Conservation (phyloP, 1,284 basidiomycete species). For the Cutaneotrichosporon spelunceum region DNA sequence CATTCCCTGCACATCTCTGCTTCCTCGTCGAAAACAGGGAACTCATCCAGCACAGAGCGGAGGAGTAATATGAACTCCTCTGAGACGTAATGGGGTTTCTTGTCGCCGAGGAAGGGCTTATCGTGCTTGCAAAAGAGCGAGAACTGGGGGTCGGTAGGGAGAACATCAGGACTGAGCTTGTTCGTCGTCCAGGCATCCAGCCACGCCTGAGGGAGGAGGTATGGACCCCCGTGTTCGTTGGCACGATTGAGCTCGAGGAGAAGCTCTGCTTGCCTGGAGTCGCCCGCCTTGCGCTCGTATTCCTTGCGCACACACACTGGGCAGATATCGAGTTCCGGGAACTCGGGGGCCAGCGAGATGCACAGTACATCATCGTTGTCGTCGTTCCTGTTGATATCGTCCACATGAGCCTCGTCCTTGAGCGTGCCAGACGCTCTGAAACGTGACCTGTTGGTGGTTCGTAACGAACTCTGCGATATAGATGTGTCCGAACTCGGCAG, state of each 20-base stretch:
- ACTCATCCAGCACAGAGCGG: constrained; percentile 34
- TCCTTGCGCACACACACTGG: constrained; percentile 27
- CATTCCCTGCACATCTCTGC: constrained; percentile 26
- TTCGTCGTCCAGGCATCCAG: constrained; percentile 30
- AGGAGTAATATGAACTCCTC: constrained; percentile 21
- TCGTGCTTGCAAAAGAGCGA: constrained; percentile 39
- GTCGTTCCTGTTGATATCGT: background rate
- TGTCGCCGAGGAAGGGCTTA: constrained; percentile 10
- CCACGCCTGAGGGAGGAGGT: constrained; percentile 33
- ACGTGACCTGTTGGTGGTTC: too few species aligned
- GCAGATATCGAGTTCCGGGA: constrained; percentile 30
- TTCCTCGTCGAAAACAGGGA: constrained; percentile 20
- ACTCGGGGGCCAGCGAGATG: background rate
- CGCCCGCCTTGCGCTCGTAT: constrained; percentile 11
- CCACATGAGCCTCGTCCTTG: background rate
- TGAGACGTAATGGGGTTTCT: constrained; percentile 15
- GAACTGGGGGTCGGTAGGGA: constrained; percentile 27
- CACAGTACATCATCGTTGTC: background rate
- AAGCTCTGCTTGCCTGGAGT: constrained; percentile 13
- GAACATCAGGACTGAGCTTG: constrained; percentile 1
- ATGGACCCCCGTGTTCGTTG: constrained; percentile 21
- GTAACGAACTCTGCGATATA: too few species aligned
- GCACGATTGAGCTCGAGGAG: constrained; percentile 28
- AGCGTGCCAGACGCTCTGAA: background rate
- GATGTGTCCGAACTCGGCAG: too few species aligned